Evolutionary conservation across 495 filamentous ascomycete genomes (phyloP).

Genomic region (Diplogelasinospora grovesii): DNA sequence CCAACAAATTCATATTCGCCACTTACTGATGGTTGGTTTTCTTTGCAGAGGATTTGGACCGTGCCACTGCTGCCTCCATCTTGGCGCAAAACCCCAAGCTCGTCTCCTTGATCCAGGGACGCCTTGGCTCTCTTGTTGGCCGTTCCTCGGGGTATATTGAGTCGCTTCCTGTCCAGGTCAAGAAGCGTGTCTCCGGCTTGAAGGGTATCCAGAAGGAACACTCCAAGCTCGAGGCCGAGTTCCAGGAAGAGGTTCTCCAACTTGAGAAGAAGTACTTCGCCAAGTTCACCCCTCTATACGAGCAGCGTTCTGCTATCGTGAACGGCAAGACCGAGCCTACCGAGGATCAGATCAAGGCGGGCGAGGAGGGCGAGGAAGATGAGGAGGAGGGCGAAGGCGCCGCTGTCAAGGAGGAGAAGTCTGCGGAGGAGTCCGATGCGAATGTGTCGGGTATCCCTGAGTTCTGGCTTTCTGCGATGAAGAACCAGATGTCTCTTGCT

Average conservation of each 20-base stretch:
- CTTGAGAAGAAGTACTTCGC: slow-evolving; percentile 99
- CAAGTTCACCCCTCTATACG: slow-evolving; percentile 95
- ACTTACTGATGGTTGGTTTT: slow-evolving; percentile 5
- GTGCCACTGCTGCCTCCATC: slow-evolving; percentile 76
- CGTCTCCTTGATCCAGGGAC: slow-evolving; percentile 94
- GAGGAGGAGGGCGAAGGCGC: slow-evolving; percentile 48
- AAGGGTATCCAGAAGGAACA: slow-evolving; percentile 99
- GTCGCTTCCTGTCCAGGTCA: slow-evolving; percentile 79
- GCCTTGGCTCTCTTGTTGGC: slow-evolving; percentile 87
- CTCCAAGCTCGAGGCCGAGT: slow-evolving; percentile 93
- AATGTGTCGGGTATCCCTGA: slow-evolving; percentile 78
- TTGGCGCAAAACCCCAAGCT: slow-evolving; percentile 91
- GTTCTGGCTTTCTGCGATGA: slow-evolving; percentile 99
- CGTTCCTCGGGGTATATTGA: slow-evolving; percentile 97
- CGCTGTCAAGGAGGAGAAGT: slow-evolving; percentile 45
- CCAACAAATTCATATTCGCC: slow-evolving; percentile 9
- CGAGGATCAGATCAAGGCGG: slow-evolving; percentile 75
- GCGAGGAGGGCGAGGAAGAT: slow-evolving; percentile 69
- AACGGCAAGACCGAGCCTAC: slow-evolving; percentile 84
- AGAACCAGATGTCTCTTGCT: slow-evolving; percentile 92
- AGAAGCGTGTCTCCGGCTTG: slow-evolving; percentile 85
- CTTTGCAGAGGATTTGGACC: slow-evolving; percentile 76
- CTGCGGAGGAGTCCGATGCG: slow-evolving; percentile 32
- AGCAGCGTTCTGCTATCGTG: slow-evolving; percentile 89
- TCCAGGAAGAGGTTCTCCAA: slow-evolving; percentile 95